Evolutionary conservation across 106 monocot genomes (phyloP), one percentile per base, ranked within the genome.

Genomic region (Xerophyta viscosa): DNA sequence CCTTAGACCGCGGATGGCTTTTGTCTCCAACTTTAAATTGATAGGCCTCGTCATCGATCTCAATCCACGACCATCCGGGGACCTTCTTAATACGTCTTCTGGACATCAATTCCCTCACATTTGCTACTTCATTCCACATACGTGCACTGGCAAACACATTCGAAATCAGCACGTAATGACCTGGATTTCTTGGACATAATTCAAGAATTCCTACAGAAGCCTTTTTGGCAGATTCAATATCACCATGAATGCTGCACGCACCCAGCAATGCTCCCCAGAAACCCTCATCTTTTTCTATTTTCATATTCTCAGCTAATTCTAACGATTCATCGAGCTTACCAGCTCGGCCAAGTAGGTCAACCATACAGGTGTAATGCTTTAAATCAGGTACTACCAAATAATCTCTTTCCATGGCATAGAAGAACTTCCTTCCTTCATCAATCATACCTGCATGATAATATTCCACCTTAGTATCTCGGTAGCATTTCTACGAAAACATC

Each of bases 301-400:
- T 33, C 33, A 33, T 33, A 5, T 33, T 33, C 33, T 33, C 33
- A 33, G 33, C 33, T 10, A 33, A 33, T 33, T 33, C 10, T 10
- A 33, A 10, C 7, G 33, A 5, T 10, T 33, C 33, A 33, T 33
- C 33, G 33, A 33, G 10, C 33, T 33, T 33, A 33, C 80, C 84
- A 5, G 83, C 67, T 1, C 84, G 83, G 0, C 88, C 88, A 2
- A 88, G 30, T 0, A 82, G 79, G 42, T 87, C 87, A 5, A 88
- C 78, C 87, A 82, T 78, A 52, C 88, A 88, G 52, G 82, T 78
- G 20, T 89, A 89, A 47, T 89, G 89, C 22, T 86, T 62, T 4
- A 89, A 60, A 33, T 80, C 83, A 0, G 89, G 83, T 1, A 26
- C 25, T 8, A 84, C 46, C 10, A 60, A 43, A 50, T 67, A 80